A percentile compares a stretch with the other conserved stretches of the same genome.
These are phyloP conservation scores for Pyracantha coccinea DNA, from an alignment of 331 rosid species.

Conservation along the genomic window DNA sequence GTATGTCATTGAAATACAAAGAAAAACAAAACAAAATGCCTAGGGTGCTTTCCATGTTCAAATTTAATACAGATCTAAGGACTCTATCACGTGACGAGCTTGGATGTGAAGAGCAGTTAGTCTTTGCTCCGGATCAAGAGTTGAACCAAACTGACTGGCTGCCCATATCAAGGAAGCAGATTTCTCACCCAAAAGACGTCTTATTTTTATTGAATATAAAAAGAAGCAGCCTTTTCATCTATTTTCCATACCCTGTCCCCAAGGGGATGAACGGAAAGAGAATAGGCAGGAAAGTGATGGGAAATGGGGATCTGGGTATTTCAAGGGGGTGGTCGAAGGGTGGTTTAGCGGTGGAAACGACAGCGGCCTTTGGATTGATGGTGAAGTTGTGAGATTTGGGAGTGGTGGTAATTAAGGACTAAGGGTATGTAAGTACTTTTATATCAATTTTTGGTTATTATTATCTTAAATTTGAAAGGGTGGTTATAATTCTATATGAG, in stretches of 20 bases:
- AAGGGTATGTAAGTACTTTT: too few species aligned
- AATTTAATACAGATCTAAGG: conserved; percentile 65
- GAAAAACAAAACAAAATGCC: background rate
- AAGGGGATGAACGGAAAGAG: conserved; percentile 47
- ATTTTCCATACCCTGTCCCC: too few species aligned
- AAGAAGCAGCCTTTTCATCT: too few species aligned
- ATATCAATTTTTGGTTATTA: too few species aligned
- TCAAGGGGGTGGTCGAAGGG: too few species aligned
- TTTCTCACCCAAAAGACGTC: conserved; percentile 81
- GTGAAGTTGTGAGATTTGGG: too few species aligned
- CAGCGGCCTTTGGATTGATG: too few species aligned
- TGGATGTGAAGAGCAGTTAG: conserved; percentile 77
- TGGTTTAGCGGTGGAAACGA: background rate
- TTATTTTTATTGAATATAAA: conserved; percentile 72
- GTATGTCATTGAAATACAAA: background rate
- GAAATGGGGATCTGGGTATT: too few species aligned
- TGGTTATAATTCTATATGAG: too few species aligned
- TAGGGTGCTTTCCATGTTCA: background rate
- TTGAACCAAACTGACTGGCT: conserved; percentile 86
- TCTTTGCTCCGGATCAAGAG: conserved; percentile 83
- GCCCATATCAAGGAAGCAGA: conserved; percentile 98
- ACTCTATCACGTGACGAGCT: conserved; percentile 82
- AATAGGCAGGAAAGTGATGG: too few species aligned
- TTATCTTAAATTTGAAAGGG: too few species aligned
- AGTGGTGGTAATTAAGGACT: too few species aligned